Evolutionary conservation across 768 basidiomycete species (phyloP).

Genomic region (Boletus pseudo-olivaceus): DNA sequence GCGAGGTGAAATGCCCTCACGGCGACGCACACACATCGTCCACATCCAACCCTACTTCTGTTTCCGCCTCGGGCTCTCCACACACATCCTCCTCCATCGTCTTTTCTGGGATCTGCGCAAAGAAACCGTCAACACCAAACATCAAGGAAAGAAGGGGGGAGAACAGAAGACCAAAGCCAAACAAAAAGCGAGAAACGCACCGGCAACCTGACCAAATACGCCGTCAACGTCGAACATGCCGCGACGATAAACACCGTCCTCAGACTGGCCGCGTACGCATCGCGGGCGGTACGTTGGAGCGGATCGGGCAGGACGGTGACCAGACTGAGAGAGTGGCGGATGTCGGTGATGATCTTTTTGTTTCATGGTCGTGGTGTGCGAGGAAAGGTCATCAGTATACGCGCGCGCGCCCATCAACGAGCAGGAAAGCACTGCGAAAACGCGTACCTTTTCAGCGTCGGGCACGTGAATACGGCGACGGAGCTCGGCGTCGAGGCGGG

Average conservation of each 20-base stretch:
- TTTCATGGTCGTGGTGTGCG: neutral
- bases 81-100: neutral
- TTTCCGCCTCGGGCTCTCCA: neutral
- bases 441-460: conserved; percentile 6
- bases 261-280: conserved; percentile 21
- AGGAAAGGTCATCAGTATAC: neutral
- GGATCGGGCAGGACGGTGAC: conserved; percentile 7
- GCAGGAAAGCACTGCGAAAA: too few relatives aligned
- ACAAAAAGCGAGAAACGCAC: neutral
- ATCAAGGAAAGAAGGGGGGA: neutral
- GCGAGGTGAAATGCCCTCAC: neutral
- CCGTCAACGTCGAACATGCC: conserved; percentile 18
- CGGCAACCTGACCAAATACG: conserved; percentile 17
- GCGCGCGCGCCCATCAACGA: neutral
- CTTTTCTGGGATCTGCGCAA: conserved; percentile 14
- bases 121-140: neutral
- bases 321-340: conserved; percentile 18
- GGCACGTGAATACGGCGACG: conserved; percentile 7
- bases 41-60: neutral
- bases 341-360: conserved; percentile 15
- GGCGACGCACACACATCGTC: neutral
- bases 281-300: conserved; percentile 15
- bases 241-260: conserved; percentile 16
- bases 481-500: conserved; percentile 10
- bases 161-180: neutral